Conservation (phyloP, 1,284 basidiomycete genomes). For the Schizophyllum amplum region DNA sequence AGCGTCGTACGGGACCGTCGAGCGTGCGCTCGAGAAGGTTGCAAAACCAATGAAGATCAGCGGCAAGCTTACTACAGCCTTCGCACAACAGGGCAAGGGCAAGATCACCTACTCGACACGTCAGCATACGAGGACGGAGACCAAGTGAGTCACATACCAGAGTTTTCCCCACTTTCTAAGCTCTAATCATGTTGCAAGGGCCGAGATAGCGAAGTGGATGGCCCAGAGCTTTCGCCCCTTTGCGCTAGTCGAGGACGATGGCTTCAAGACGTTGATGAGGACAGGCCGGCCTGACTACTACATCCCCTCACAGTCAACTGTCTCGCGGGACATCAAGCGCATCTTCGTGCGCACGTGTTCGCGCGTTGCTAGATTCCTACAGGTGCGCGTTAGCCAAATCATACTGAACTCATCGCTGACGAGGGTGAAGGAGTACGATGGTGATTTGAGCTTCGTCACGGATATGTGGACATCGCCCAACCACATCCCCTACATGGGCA, state of each 20-base stretch:
- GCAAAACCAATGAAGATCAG: conserved; percentile 5
- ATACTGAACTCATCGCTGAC: neutral
- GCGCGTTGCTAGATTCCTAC: conserved; percentile 13
- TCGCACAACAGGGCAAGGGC: conserved; percentile 16
- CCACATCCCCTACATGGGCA: conserved; percentile 1
- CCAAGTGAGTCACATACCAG: conserved; percentile 7
- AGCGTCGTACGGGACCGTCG: conserved; percentile 6
- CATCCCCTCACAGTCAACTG: conserved; percentile 18
- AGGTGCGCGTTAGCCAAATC: conserved; percentile 10
- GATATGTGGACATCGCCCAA: conserved; percentile 6
- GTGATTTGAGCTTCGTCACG: conserved; percentile 1
- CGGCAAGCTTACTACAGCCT: conserved; percentile 18
- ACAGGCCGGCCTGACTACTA: conserved; percentile 16
- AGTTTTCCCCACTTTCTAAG: neutral
- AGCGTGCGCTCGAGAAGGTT: conserved; percentile 11
- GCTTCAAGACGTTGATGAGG: conserved; percentile 17
- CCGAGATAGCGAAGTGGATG: conserved; percentile 23
- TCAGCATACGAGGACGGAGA: conserved; percentile 16
- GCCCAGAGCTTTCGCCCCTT: conserved; percentile 18
- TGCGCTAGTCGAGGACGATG: conserved; percentile 15
- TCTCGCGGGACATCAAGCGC: conserved; percentile 17
- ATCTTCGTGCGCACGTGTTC: conserved; percentile 13
- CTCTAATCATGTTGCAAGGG: conserved; percentile 13
- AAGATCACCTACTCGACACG: conserved; percentile 19
- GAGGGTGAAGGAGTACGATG: neutral